These are phyloP conservation scores for Lasiodiplodia sp. DNA, from an alignment of 2,329 filamentous ascomycete species.

Conservation along the genomic window DNA sequence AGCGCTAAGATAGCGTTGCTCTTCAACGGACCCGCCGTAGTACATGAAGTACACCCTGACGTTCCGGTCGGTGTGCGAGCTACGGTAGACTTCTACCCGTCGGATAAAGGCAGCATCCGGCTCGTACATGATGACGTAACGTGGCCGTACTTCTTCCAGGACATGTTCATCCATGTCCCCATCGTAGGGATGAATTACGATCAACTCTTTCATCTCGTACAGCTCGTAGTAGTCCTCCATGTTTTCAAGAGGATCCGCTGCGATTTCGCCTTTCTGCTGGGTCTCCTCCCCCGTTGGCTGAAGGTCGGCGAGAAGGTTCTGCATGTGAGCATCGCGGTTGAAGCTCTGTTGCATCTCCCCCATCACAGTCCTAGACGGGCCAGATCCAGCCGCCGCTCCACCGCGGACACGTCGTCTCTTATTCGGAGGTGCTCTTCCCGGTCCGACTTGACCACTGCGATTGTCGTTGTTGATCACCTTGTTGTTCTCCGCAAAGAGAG, in stretches of 20 bases:
- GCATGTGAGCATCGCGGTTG: slow-evolving; percentile 83
- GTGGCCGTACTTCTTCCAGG: slow-evolving; percentile 91
- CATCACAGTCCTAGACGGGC: slow-evolving; percentile 70
- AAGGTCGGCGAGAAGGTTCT: slow-evolving; percentile 81
- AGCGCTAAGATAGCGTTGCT: slow-evolving; percentile 88
- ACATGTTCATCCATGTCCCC: slow-evolving; percentile 95
- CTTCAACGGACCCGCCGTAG: slow-evolving; percentile 92
- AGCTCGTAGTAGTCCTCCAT: slow-evolving; percentile 93
- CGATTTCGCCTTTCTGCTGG: slow-evolving; percentile 76
- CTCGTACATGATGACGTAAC: slow-evolving; percentile 99
- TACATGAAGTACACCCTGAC: slow-evolving; percentile 97
- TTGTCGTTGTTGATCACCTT: slow-evolving; percentile 73
- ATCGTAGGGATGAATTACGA: slow-evolving; percentile 92
- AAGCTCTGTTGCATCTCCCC: slow-evolving; percentile 71
- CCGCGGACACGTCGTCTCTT: slow-evolving; percentile 87
- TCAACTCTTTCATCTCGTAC: slow-evolving; percentile 87
- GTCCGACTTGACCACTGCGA: slow-evolving; percentile 56
- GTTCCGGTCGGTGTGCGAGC: slow-evolving; percentile 87
- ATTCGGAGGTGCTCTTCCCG: slow-evolving; percentile 76
- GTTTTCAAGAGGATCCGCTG: slow-evolving; percentile 81
- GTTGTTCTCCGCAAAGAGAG: slow-evolving; percentile 80
- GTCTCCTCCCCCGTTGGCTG: slow-evolving; percentile 80
- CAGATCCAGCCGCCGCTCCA: slow-evolving; percentile 68
- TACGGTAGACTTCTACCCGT: slow-evolving; percentile 92
- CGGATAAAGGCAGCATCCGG: slow-evolving; percentile 94